Conservation (phyloP, 306 rosid genomes). For the Sechiopsis laciniata region DNA sequence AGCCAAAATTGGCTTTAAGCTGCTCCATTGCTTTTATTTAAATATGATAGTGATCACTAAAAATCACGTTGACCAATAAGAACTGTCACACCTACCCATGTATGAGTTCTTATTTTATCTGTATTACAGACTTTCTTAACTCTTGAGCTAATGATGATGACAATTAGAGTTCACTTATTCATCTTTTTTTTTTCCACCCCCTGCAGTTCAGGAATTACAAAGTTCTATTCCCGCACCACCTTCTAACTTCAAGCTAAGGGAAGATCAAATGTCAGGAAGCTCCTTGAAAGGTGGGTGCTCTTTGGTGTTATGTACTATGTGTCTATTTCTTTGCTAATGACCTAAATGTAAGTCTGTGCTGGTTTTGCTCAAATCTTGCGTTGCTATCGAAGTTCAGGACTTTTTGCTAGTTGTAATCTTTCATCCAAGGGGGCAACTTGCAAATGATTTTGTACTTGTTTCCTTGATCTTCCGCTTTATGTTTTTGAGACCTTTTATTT, state of each 20-base stretch:
- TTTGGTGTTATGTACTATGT: not conserved
- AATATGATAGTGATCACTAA: not conserved
- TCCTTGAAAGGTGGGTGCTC: slow-evolving; percentile 71
- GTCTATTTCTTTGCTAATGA: slow-evolving; percentile 5
- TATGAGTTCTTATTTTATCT: not conserved
- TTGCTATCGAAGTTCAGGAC: not conserved
- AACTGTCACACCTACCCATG: not conserved
- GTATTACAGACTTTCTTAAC: not conserved
- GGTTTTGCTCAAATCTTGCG: not conserved
- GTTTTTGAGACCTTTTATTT: not conserved
- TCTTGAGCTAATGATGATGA: not conserved
- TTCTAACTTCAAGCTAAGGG: slow-evolving; percentile 75
- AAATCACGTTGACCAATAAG: not conserved
- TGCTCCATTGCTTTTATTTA: too few species aligned
- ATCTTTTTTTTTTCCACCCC: not conserved
- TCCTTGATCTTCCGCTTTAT: not conserved
- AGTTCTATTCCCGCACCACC: slow-evolving; percentile 98
- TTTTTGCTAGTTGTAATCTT: not conserved
- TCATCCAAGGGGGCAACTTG: not conserved
- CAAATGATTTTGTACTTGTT: not conserved
- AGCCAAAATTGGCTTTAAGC: not conserved
- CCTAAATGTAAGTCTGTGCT: not conserved
- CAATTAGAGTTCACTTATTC: slow-evolving; percentile 16
- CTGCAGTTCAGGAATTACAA: slow-evolving; percentile 69
- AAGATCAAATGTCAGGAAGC: slow-evolving; percentile 90